Evolutionary conservation across 2,329 filamentous ascomycete species (phyloP).

Genomic region (Mollisiaceae sp.): DNA sequence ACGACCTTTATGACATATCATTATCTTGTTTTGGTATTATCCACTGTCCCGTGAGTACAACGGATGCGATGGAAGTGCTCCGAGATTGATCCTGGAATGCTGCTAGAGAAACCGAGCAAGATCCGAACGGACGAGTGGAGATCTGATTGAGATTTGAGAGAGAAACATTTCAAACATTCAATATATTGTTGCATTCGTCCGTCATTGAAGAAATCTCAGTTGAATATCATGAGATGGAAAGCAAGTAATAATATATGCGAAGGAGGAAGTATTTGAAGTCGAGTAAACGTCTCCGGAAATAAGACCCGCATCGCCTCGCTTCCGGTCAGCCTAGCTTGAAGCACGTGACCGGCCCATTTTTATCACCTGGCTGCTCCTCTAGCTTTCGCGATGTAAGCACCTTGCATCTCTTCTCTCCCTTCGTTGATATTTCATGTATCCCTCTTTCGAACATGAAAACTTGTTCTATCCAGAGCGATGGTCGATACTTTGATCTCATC

Average conservation of each 20-base stretch:
- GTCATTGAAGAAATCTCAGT: background rate
- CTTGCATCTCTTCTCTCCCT: background rate
- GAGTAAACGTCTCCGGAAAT: background rate
- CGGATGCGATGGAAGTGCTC: too few relatives aligned
- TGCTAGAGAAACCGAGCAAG: too few relatives aligned
- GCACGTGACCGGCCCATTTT: background rate
- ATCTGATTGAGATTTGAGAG: too few relatives aligned
- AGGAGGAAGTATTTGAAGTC: background rate
- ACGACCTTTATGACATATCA: too few relatives aligned
- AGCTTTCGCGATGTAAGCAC: background rate
- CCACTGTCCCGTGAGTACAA: too few relatives aligned
- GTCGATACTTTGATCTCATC: background rate
- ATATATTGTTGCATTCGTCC: background rate
- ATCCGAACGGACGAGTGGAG: too few relatives aligned
- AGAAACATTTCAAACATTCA: too few relatives aligned
- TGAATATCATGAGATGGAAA: background rate
- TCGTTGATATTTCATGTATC: background rate
- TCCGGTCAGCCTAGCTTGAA: background rate
- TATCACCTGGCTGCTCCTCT: background rate
- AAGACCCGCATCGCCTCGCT: background rate
- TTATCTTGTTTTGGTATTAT: too few relatives aligned
- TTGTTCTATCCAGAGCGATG: background rate
- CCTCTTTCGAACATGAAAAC: background rate
- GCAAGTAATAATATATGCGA: background rate
- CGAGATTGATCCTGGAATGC: too few relatives aligned